Percentiles rank a stretch among this genome's conserved stretches.
Conservation (phyloP, 73 alveolate genomes). For the Paramecium bursaria region DNA sequence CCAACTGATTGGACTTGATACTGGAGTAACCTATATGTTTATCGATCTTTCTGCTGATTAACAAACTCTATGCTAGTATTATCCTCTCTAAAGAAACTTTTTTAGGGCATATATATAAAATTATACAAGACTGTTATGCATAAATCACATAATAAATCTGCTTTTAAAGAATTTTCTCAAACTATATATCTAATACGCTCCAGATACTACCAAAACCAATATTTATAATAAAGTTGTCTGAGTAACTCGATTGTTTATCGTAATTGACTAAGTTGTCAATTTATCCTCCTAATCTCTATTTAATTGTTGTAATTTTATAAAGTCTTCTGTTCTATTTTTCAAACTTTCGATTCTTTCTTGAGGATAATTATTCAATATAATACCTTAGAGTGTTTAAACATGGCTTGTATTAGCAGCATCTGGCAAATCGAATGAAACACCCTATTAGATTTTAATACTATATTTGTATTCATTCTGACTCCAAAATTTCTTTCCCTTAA, state of each 20-base stretch:
- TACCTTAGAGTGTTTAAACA: conserved; percentile 43
- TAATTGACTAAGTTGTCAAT: conserved; percentile 33
- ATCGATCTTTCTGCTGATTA: too few relatives aligned
- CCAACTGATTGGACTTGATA: too few relatives aligned
- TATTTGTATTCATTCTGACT: conserved; percentile 46
- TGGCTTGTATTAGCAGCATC: conserved; percentile 55
- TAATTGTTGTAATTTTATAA: conserved; percentile 23
- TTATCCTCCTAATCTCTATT: conserved; percentile 56
- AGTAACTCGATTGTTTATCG: conserved; percentile 46
- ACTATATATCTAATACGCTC: conserved; percentile 50
- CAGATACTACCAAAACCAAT: conserved; percentile 22
- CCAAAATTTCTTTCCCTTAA: conserved; percentile 35
- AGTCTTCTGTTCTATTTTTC: conserved; percentile 56
- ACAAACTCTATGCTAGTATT: too few relatives aligned
- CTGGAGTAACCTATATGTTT: too few relatives aligned
- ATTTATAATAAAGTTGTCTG: conserved; percentile 32
- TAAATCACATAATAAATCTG: conserved; percentile 55
- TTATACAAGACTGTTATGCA: too few relatives aligned
- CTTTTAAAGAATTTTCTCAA: conserved; percentile 35
- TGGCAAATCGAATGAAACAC: conserved; percentile 13
- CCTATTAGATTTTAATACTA: conserved; percentile 28
- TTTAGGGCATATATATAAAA: too few relatives aligned
- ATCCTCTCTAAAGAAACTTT: too few relatives aligned
- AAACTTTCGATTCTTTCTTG: conserved; percentile 15
- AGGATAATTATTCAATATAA: neutral